Evolutionary conservation across 1,139 yeast species (phyloP).

Genomic region (Debaryomyces subglobosus): DNA sequence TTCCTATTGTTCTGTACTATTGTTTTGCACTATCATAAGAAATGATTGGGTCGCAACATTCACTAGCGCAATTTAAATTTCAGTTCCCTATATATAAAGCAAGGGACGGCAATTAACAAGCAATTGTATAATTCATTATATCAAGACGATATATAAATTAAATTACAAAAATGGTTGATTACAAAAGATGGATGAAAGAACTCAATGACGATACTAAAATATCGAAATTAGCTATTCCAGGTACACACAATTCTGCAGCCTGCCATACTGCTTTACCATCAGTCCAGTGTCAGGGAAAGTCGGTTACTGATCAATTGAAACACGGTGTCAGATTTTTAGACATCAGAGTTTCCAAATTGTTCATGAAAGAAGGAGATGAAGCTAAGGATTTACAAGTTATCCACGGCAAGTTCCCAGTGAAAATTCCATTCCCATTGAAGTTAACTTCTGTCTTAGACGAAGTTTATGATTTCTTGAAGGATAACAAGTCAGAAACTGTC

Average conservation of each 20-base stretch:
- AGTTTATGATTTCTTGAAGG: conserved; percentile 58
- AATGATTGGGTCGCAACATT: conserved; percentile 3
- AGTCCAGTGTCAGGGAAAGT: conserved; percentile 74
- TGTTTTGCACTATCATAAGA: background rate
- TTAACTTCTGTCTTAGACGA: conserved; percentile 54
- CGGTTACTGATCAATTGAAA: conserved; percentile 62
- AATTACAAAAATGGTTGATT: conserved; percentile 39
- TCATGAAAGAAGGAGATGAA: conserved; percentile 49
- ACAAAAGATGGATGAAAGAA: conserved; percentile 57
- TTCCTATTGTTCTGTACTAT: conserved; percentile 4
- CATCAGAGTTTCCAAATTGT: conserved; percentile 63
- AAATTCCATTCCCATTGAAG: conserved; percentile 59
- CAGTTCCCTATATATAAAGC: background rate
- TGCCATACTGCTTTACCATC: conserved; percentile 75
- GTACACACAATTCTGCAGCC: conserved; percentile 82
- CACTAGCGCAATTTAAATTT: conserved; percentile 5
- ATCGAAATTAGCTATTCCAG: conserved; percentile 67
- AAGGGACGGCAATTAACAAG: background rate
- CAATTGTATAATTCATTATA: background rate
- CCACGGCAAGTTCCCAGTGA: conserved; percentile 79
- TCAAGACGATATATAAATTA: background rate
- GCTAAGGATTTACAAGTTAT: conserved; percentile 66
- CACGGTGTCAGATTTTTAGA: conserved; percentile 79
- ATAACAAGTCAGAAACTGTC: conserved; percentile 61
- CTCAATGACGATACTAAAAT: conserved; percentile 55